Evolutionary conservation across 345 rosid species (phyloP).

Genomic region (Gossypium stocksii): DNA sequence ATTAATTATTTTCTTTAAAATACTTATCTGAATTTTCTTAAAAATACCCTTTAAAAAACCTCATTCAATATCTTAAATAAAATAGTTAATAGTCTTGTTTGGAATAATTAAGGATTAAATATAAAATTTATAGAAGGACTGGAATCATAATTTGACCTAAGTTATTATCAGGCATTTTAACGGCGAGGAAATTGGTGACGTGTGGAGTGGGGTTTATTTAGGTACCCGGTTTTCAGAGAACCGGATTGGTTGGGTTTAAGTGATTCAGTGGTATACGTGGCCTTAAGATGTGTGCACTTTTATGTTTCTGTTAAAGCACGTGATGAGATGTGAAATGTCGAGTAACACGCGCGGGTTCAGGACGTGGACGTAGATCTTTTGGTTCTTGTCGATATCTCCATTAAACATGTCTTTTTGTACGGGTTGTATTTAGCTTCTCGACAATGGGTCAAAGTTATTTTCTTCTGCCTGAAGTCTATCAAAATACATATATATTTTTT

Average conservation of each 20-base stretch:
- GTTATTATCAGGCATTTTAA: not conserved
- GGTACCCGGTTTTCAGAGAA: not conserved
- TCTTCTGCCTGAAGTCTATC: too few relatives aligned
- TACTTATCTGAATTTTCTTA: too few relatives aligned
- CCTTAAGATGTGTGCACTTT: not conserved
- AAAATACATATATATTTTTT: too few relatives aligned
- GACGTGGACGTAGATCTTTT: not conserved
- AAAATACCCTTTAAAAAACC: too few relatives aligned
- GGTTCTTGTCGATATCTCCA: not conserved
- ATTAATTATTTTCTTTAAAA: too few relatives aligned
- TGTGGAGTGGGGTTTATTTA: not conserved
- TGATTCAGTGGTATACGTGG: not conserved
- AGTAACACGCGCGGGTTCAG: constrained; percentile 9
- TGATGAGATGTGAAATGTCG: not conserved
- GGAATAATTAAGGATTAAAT: not conserved
- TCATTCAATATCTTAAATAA: too few relatives aligned
- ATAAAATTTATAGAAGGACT: too few relatives aligned
- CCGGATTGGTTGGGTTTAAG: not conserved
- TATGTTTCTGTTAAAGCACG: not conserved
- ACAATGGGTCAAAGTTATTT: too few relatives aligned
- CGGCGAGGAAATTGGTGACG: too few relatives aligned
- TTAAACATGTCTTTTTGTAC: not conserved
- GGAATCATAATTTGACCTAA: not conserved
- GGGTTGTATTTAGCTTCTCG: not conserved
- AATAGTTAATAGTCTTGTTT: too few relatives aligned